Evolutionary conservation across 2,329 filamentous ascomycete species (phyloP), one percentile per base, ranked within the genome.

Genomic region (Hymenotorrendiella dingleyae): DNA sequence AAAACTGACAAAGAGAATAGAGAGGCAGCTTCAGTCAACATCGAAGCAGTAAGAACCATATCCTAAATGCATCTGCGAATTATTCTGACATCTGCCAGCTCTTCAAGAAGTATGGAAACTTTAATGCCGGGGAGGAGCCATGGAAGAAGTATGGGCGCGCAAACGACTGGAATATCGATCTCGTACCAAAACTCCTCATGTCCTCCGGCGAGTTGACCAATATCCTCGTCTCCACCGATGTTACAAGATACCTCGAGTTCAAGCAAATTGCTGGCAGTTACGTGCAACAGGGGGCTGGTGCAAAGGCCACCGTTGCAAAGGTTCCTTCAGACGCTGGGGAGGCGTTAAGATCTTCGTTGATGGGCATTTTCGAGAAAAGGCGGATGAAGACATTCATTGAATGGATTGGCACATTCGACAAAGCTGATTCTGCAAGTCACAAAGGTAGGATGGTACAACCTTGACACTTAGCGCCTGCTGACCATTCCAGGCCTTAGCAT

Each of bases 101-200:
- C 59, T 97, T 94, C 79, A 94, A 93, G 74, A 94, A 90, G 67
- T 94, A 95, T 67, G 86, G 87, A 65, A 93, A 93, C 73, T 86
- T 80, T 64, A 65, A 70, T 47, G 65, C 76, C 49, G 86, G 85
- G 57, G 83, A 89, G 62, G 86, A 96, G 74, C 90, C 91, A 54
- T 97, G 93, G 93, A 91, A 94, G 75, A 90, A 95, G 69, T 97
- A 96, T 67, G 91, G 91, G 59, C 85, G 93, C 47, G 74, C 82
- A 64, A 96, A 96, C 71, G 91, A 97, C 77, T 98, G 93, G 93
- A 97, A 96, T 75, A 94, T 98, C 68, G 94, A 98, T 65, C 78
- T 98, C 49, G 90, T 98, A 36, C 91, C 93, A 56, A 98, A 98
- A 77, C 83, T 98, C 61, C 80, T 98, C 67, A 97, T 98, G 90